These are phyloP conservation scores for Neonectria magnoliae DNA, from an alignment of 2,329 filamentous ascomycete species.

Conservation along the genomic window DNA sequence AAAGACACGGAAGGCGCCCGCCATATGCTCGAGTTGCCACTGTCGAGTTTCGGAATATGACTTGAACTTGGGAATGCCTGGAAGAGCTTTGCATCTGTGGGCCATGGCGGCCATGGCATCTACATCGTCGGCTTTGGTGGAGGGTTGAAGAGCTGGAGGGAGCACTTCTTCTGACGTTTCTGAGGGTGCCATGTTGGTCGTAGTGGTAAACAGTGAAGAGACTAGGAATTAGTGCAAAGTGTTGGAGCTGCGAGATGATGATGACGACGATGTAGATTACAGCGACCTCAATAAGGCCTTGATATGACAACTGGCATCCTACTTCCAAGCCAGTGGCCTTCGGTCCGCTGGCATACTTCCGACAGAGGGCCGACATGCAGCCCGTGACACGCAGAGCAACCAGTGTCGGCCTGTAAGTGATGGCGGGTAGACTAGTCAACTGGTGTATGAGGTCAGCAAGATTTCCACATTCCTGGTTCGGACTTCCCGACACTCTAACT, in stretches of 20 bases:
- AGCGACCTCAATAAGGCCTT: background rate
- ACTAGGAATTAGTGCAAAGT: no score
- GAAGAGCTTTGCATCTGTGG: slow-evolving; percentile 13
- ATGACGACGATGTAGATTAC: background rate
- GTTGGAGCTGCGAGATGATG: background rate
- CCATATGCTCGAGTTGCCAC: slow-evolving; percentile 17
- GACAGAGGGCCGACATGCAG: background rate
- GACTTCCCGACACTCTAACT: background rate
- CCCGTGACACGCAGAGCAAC: background rate
- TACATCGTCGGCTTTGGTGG: background rate
- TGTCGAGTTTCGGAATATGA: slow-evolving; percentile 1
- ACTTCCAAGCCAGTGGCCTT: background rate
- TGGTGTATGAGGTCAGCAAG: no score
- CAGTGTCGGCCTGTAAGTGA: background rate
- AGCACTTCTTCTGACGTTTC: background rate
- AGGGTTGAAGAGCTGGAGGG: background rate
- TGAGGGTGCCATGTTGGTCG: slow-evolving; percentile 1
- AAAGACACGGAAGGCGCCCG: slow-evolving; percentile 32
- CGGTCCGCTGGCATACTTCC: background rate
- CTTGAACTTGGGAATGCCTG: slow-evolving; percentile 9
- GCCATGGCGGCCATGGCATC: slow-evolving; percentile 17
- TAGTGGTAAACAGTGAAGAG: no score
- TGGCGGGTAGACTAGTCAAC: background rate
- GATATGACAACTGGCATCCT: background rate
- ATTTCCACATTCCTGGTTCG: background rate